These are phyloP conservation scores for Clavariopsis aquatica DNA, from an alignment of 495 filamentous ascomycete genomes.

Conservation along the genomic window DNA sequence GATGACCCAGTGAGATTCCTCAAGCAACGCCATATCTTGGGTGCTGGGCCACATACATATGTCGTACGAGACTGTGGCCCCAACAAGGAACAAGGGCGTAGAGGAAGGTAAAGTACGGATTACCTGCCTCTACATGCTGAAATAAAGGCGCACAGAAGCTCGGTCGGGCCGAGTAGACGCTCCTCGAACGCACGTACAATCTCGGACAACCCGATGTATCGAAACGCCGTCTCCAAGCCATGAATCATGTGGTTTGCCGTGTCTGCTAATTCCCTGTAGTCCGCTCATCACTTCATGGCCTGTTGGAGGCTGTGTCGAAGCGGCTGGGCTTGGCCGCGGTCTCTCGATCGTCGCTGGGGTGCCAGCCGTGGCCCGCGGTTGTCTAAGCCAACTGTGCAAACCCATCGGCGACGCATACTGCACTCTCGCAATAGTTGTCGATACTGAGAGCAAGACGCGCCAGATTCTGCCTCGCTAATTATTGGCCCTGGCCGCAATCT, in stretches of 20 bases:
- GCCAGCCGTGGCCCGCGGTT: neutral
- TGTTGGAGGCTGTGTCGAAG: too few species aligned
- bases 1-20: too few species aligned
- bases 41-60: too few species aligned
- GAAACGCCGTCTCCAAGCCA: too few species aligned
- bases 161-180: neutral
- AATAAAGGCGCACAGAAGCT: neutral
- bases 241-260: too few species aligned
- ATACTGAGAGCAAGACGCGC: neutral
- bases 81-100: neutral
- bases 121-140: neutral
- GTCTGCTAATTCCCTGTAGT: neutral
- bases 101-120: neutral
- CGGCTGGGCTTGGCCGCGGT: neutral
- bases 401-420: neutral
- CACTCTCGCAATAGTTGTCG: neutral
- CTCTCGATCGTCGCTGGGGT: slow-evolving; percentile 3
- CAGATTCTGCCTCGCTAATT: slow-evolving; percentile 19
- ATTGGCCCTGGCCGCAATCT: neutral
- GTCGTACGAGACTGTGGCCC: neutral
- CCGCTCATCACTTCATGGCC: neutral
- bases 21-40: too few species aligned
- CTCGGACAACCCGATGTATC: too few species aligned
- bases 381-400: neutral
- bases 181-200: too few species aligned